phyloP scores from a whole-genome alignment of 1,139 yeast genomes.

The Chernovozyma sophiae-reginae region DNA sequence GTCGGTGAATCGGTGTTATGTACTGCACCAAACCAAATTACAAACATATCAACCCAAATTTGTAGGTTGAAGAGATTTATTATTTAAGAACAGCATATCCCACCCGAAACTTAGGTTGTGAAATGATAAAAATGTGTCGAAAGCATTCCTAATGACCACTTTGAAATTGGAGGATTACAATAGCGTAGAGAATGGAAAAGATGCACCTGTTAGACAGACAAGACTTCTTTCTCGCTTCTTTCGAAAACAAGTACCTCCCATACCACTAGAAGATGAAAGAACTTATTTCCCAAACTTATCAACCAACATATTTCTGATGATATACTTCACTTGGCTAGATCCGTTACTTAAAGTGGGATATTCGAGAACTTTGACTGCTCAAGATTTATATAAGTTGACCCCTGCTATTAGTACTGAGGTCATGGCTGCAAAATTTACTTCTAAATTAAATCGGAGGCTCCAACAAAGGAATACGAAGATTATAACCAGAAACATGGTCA shows the following conservation, averaged over 20 bases:
- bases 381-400: slow-evolving; percentile 56
- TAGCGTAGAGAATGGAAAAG: not conserved
- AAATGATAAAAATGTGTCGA: too few relatives aligned
- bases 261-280: slow-evolving; percentile 52
- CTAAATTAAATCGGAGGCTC: slow-evolving; percentile 32
- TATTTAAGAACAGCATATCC: too few relatives aligned
- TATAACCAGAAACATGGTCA: slow-evolving; percentile 14
- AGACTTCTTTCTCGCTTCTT: slow-evolving; percentile 13
- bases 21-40: too few relatives aligned
- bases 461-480: slow-evolving; percentile 15
- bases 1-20: too few relatives aligned
- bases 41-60: too few relatives aligned
- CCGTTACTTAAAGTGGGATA: slow-evolving; percentile 64
- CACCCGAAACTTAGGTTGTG: too few relatives aligned
- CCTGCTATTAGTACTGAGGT: slow-evolving; percentile 48
- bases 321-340: slow-evolving; percentile 55
- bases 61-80: too few relatives aligned
- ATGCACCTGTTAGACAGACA: slow-evolving; percentile 4
- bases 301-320: slow-evolving; percentile 24
- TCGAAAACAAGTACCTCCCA: slow-evolving; percentile 40
- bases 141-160: too few relatives aligned
- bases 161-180: too few relatives aligned
- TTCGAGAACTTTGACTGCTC: slow-evolving; percentile 58
- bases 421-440: slow-evolving; percentile 29
- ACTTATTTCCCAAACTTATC: not conserved